phyloP scores from a whole-genome alignment of 1,139 yeast genomes.

The Lodderomyces metapsilosis region DNA sequence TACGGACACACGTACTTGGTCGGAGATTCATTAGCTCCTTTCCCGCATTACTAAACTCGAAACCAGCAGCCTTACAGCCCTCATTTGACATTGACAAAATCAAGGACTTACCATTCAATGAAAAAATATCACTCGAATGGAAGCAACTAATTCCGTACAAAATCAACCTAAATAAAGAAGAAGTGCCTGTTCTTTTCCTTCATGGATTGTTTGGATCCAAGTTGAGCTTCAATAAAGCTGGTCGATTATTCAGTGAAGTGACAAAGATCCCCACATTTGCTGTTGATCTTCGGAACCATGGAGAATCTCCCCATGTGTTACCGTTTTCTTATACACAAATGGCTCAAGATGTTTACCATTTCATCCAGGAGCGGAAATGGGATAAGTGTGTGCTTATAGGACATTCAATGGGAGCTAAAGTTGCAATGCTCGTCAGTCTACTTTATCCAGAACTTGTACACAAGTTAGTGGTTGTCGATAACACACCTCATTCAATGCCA shows the following conservation, averaged over 20 bases:
- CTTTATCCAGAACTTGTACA: constrained; percentile 36
- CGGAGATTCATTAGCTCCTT: neutral
- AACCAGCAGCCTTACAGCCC: neutral
- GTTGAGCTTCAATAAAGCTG: constrained; percentile 39
- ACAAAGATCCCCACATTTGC: constrained; percentile 36
- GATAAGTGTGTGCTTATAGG: constrained; percentile 39
- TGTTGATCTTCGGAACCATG: constrained; percentile 56
- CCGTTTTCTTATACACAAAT: constrained; percentile 46
- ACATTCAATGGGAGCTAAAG: constrained; percentile 56
- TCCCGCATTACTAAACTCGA: neutral
- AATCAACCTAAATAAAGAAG: constrained; percentile 3
- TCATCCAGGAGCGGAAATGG: constrained; percentile 23
- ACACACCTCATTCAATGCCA: constrained; percentile 37
- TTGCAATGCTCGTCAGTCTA: constrained; percentile 46
- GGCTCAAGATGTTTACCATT: constrained; percentile 42
- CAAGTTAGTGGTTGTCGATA: constrained; percentile 47
- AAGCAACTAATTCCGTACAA: constrained; percentile 9
- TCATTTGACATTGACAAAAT: constrained; percentile 10
- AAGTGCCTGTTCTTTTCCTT: constrained; percentile 38
- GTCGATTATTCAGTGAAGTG: constrained; percentile 28
- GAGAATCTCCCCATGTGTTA: constrained; percentile 40
- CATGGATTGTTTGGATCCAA: constrained; percentile 54
- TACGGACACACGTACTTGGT: neutral
- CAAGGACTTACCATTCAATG: constrained; percentile 12
- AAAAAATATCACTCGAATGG: constrained; percentile 11